phyloP scores from a whole-genome alignment of 169 alveolate species.

The Blepharisma undulans region DNA sequence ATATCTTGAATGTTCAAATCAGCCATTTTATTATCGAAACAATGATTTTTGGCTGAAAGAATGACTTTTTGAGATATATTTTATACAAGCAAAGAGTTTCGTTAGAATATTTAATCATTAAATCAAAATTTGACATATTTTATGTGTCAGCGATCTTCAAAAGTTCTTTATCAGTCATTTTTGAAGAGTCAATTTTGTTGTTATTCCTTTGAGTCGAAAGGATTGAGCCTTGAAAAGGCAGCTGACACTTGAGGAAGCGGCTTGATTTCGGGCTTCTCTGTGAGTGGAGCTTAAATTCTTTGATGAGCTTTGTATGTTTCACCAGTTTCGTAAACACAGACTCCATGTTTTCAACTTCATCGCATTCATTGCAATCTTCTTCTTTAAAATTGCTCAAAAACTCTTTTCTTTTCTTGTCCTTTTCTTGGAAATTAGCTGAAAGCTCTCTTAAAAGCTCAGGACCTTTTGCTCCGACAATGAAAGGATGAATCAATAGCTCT shows the following conservation, averaged over 20 bases:
- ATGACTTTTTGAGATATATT: neutral
- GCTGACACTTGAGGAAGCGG: neutral
- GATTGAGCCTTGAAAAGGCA: neutral
- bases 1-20: conserved; percentile 35
- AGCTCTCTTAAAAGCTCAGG: conserved; percentile 13
- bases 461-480: neutral
- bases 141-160: neutral
- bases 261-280: neutral
- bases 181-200: neutral
- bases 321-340: neutral
- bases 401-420: neutral
- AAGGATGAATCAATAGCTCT: neutral
- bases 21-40: neutral
- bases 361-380: neutral
- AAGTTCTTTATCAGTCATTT: neutral
- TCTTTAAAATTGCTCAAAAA: neutral
- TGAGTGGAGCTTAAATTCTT: neutral
- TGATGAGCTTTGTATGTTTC: neutral
- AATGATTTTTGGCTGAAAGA: too few species aligned
- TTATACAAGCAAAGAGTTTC: neutral
- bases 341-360: neutral
- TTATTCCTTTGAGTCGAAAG: neutral
- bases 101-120: neutral
- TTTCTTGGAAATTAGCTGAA: neutral
- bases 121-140: neutral